Evolutionary conservation across 192 early-diverging fungal species (phyloP), one percentile per base, ranked within the genome.

Genomic region (Coemansia javaensis): DNA sequence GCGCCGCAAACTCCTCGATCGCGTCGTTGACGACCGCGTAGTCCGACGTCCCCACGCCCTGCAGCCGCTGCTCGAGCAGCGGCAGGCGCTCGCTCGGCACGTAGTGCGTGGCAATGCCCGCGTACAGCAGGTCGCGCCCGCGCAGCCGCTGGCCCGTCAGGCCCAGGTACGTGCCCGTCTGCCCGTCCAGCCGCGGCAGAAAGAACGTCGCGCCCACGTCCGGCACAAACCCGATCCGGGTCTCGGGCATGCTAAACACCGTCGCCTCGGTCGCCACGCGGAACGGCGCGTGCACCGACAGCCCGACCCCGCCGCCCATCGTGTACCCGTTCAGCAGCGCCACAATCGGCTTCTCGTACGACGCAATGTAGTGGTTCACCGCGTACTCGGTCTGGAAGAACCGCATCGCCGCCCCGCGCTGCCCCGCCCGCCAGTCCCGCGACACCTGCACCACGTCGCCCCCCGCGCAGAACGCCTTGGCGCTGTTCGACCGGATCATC

Each of bases 201-300:
- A 97, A 99, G 78, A 96, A 97, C 12, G 85, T 83, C 6, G 89
- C 92, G 18, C 94, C 94, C 0, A 97, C 94, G 58, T 97, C 97
- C 11, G 97, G 97, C 59, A 97, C 93, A 31, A 97, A 79, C 12
- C 97, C 97, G 50, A 99, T 99, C 44, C 79, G 81, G 4, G 92
- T 91, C 63, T 99, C 97, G 6, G 97, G 94, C 93, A 99, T 99
- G 31, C 94, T 87, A 68, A 97, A 94, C 46, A 94, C 51, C 2
- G 97, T 91, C 15, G 87, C 83, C 72, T 99, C 94, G 25, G 91
- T 97, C 5, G 93, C 97, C 39, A 99, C 87, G 22, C 97, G 79
- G 81, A 99, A 97, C 17, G 93, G 85, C 6, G 86, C 91, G 64
- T 97, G 94, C 18, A 97, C 86, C 22, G 92, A 92, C 14, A 99